Conservation (phyloP, 495 filamentous ascomycete species). For the Pyrenopolyporus hunteri region DNA sequence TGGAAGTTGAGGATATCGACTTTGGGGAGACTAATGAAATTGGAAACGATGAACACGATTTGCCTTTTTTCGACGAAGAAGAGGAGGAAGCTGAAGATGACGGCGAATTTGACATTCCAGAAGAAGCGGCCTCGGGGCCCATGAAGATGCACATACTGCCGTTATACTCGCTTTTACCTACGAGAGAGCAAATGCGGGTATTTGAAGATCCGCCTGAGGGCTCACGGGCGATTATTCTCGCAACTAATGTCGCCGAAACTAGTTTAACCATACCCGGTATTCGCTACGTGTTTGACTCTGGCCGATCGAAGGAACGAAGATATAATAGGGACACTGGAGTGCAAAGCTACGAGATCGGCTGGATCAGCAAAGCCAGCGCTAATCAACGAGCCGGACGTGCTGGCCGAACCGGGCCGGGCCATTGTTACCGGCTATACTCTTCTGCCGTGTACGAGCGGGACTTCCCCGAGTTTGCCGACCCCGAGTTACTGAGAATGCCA, state of each 20-base stretch:
- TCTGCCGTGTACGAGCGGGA: slow-evolving; percentile 93
- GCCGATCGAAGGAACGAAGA: slow-evolving; percentile 87
- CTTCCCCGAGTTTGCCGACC: slow-evolving; percentile 83
- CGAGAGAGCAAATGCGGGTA: slow-evolving; percentile 89
- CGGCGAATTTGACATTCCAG: slow-evolving; percentile 64
- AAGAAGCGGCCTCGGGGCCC: slow-evolving; percentile 57
- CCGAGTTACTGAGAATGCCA: slow-evolving; percentile 90
- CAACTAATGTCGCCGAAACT: slow-evolving; percentile 97
- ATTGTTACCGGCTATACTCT: slow-evolving; percentile 93
- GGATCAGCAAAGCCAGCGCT: slow-evolving; percentile 97
- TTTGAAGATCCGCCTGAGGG: slow-evolving; percentile 87
- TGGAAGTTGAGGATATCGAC: slow-evolving; percentile 89
- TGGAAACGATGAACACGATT: slow-evolving; percentile 46
- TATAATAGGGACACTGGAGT: slow-evolving; percentile 86
- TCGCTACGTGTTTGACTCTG: slow-evolving; percentile 92
- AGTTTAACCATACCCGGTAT: slow-evolving; percentile 96
- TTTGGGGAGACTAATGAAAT: slow-evolving; percentile 65
- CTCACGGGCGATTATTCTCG: slow-evolving; percentile 85
- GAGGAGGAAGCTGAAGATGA: slow-evolving; percentile 59
- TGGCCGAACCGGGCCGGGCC: slow-evolving; percentile 92
- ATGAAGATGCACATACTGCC: slow-evolving; percentile 81
- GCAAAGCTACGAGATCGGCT: slow-evolving; percentile 91
- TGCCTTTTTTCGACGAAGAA: slow-evolving; percentile 53
- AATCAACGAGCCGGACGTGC: slow-evolving; percentile 93
- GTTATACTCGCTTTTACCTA: slow-evolving; percentile 92